A percentile compares a stretch with the other conserved stretches of the same genome.
phyloP scores from a whole-genome alignment of 192 early-diverging fungal genomes.

The Dissophora ornata region DNA sequence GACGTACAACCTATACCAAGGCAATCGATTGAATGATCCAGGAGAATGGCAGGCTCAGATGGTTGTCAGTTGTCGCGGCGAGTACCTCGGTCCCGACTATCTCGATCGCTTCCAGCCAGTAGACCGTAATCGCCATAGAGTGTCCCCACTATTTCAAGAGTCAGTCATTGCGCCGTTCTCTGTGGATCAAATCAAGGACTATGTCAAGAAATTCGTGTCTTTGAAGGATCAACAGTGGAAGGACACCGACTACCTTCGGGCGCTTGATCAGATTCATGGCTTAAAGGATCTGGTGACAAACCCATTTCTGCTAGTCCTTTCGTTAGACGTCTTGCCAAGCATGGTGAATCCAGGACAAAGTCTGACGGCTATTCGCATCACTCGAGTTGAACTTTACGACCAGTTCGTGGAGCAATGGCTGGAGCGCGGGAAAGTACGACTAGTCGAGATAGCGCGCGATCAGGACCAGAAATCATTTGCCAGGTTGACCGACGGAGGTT shows the following conservation, averaged over 20 bases:
- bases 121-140: neutral
- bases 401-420: slow-evolving; percentile 8
- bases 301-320: slow-evolving; percentile 16
- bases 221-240: neutral
- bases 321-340: slow-evolving; percentile 1
- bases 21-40: neutral
- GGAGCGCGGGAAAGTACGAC: neutral
- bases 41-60: slow-evolving; percentile 8
- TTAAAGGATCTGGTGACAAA: slow-evolving; percentile 17
- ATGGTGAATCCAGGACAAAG: neutral
- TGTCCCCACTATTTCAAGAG: neutral
- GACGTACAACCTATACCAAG: neutral
- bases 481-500: neutral
- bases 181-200: neutral
- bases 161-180: slow-evolving; percentile 8
- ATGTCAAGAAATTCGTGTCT: neutral
- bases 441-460: neutral
- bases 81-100: slow-evolving; percentile 1
- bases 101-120: neutral
- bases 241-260: neutral
- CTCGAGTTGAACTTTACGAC: slow-evolving; percentile 4
- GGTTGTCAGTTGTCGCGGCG: slow-evolving; percentile 10
- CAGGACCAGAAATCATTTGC: neutral
- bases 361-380: neutral
- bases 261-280: neutral